Base-by-base conservation (phyloP, 2,329 filamentous ascomycete genomes). In the Diaporthe aspalathi region DNA sequence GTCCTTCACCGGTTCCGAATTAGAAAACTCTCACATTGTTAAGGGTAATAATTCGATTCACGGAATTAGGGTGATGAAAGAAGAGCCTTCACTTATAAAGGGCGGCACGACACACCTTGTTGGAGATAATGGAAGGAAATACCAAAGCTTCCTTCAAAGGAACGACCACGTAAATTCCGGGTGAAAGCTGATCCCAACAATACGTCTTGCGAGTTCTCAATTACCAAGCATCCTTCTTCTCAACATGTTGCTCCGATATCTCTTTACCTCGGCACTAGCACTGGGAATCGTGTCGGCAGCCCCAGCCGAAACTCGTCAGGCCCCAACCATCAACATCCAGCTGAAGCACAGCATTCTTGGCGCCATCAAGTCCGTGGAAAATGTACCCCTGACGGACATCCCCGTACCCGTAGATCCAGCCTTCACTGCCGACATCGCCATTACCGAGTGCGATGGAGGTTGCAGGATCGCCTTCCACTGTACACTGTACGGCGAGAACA, bases 401-500 rank as follows among this genome's bases (percentile, higher is more conserved):
- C 38, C 8, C n/a, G 56, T 60, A 12, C 56, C 38, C 20, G 56
- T 60, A 16, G 56, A 60, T 8, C 56, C 38, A 8, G 0, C 56
- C 5, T 60, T 60, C 22, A 12, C 2, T 29, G 17, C 16, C 38
- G 56, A 60, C 22, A 29, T 45, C 17, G 56, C 27, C 24, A 29
- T 29, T n/a, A 38, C 56, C 22, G 38, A 29, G 24, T 60, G 56
- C 38, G 16, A 45, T 14, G 56, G 56, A 8, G 56, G 56, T 43
- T 60, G 56, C 38, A 60, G 11, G 56, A 60, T 60, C 22, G 56
- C 16, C 17, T 60, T 60, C 22, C 56, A 60, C 22, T 60, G 56
- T 24, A 60, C 56, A 14, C 16, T 60, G 22, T n/a, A 60, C 38
- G 38, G 38, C 17, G 3, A 43, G 22, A 60, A 60, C 38, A 38